Evolutionary conservation across 768 basidiomycete species (phyloP), one percentile per base, ranked within the genome.

Genomic region (Sporobolomyces pararoseus): DNA sequence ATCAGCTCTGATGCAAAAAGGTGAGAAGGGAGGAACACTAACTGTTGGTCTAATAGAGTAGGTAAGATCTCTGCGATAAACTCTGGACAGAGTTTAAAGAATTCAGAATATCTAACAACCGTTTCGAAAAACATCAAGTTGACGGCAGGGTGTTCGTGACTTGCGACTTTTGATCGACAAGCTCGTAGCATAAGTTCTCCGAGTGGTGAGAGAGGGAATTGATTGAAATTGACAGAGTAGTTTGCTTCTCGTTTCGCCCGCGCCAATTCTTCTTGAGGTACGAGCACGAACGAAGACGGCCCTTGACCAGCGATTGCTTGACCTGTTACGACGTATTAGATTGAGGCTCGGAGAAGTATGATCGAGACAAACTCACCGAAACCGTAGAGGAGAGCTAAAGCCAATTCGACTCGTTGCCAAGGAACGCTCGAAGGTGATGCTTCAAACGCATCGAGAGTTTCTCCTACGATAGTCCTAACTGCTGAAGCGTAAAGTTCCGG

Each of bases 371-470:
- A 7, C 46, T 47, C 70, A 50, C 95, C 95, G 76, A 90, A 98
- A 39, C 95, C 89, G 77, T 87, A 97, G 14, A 97, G 87, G 31
- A 98, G 83, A 79, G 92, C 92, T n/a, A 95, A 82, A 0, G 90
- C 92, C 25, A 98, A 84, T 79, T 99, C 96, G 4, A 89, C 91
- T 72, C 94, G 88, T 75, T 91, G 87, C 96, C 96, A 98, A 68
- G 89, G 85, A 42, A 96, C 79, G 23, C 83, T 78, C 0, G 84
- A 79, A 0, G 89, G 87, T 17, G 68, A 70, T 0, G 75, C 58
- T 59, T 84, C 83, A 75, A 88, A 89, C 1, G 86, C 83, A 7
- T 87, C 84, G 37, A 96, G 83, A 0, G 90, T 94, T 68, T 84
- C 84, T 69, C 89, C 79, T 14, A 91, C 87, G 34, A 91, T 84